Evolutionary conservation across 768 basidiomycete genomes (phyloP).

Genomic region (Xanthoconium stramineum): DNA sequence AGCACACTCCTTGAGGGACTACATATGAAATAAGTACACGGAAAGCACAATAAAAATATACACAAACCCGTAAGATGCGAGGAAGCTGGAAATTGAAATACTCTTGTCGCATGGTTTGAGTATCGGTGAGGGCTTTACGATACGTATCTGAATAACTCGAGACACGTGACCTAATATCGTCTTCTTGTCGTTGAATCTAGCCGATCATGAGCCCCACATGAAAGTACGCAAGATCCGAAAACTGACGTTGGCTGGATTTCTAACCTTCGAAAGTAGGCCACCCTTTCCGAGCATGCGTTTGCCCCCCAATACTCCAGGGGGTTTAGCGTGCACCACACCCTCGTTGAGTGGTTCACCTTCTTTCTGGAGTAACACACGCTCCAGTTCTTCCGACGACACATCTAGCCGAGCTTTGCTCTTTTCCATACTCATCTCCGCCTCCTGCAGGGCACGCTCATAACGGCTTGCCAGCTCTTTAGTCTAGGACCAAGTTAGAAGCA

Average conservation of each 20-base stretch:
- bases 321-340: conserved; percentile 61
- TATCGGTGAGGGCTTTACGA: conserved; percentile 85
- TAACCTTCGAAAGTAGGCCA: conserved; percentile 84
- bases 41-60: not conserved
- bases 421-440: conserved; percentile 82
- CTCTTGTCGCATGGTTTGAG: conserved; percentile 89
- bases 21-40: conserved; percentile 10
- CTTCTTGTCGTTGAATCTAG: conserved; percentile 89
- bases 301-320: conserved; percentile 56
- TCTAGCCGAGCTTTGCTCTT: conserved; percentile 88
- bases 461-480: conserved; percentile 88
- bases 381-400: conserved; percentile 88
- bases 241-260: conserved; percentile 81
- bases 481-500: conserved; percentile 36
- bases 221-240: conserved; percentile 6
- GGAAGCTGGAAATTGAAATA: conserved; percentile 98
- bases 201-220: conserved; percentile 5
- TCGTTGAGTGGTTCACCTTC: conserved; percentile 93
- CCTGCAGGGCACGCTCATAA: conserved; percentile 85
- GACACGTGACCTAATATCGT: conserved; percentile 86
- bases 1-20: conserved; percentile 91
- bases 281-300: conserved; percentile 89
- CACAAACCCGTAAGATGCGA: conserved; percentile 81
- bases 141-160: conserved; percentile 85
- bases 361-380: conserved; percentile 87